Conservation (phyloP, 345 rosid genomes). For the Abelmoschus esculentus region DNA sequence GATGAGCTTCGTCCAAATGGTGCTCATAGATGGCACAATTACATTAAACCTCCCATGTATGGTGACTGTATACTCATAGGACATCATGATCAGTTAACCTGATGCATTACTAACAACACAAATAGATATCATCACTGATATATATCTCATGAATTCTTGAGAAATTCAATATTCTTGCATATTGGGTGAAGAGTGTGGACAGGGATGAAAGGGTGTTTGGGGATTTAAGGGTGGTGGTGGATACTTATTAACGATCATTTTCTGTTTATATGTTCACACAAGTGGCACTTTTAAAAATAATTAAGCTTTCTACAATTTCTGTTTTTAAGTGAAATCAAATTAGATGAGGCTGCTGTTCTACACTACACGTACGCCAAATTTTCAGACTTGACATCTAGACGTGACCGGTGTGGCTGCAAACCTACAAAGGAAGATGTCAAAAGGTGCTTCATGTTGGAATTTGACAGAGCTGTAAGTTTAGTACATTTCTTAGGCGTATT, state of each 20-base stretch:
- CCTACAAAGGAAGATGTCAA: slow-evolving; percentile 94
- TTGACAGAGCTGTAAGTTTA: slow-evolving; percentile 79
- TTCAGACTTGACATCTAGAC: slow-evolving; percentile 90
- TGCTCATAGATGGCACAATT: slow-evolving; percentile 98
- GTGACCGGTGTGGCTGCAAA: slow-evolving; percentile 95
- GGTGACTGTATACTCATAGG: slow-evolving; percentile 8
- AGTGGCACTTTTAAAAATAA: no score
- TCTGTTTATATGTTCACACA: no score
- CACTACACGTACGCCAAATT: slow-evolving; percentile 88
- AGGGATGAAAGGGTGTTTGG: no score
- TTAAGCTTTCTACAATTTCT: neutral
- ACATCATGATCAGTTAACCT: neutral
- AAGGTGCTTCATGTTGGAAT: slow-evolving; percentile 97
- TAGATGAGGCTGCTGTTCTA: slow-evolving; percentile 95
- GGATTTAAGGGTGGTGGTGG: no score
- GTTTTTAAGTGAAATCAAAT: slow-evolving; percentile 56
- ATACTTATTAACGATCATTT: no score
- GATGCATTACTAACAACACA: neutral
- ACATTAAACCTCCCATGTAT: slow-evolving; percentile 85
- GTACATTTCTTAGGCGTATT: neutral
- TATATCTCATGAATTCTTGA: no score
- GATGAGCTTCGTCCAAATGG: slow-evolving; percentile 98
- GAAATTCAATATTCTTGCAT: no score
- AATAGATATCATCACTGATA: no score
- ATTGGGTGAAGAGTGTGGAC: no score